Percentiles rank a stretch among this genome's conserved stretches.
phyloP scores from a whole-genome alignment of 2,329 filamentous ascomycete species.

The Cladorrhinum sp. region DNA sequence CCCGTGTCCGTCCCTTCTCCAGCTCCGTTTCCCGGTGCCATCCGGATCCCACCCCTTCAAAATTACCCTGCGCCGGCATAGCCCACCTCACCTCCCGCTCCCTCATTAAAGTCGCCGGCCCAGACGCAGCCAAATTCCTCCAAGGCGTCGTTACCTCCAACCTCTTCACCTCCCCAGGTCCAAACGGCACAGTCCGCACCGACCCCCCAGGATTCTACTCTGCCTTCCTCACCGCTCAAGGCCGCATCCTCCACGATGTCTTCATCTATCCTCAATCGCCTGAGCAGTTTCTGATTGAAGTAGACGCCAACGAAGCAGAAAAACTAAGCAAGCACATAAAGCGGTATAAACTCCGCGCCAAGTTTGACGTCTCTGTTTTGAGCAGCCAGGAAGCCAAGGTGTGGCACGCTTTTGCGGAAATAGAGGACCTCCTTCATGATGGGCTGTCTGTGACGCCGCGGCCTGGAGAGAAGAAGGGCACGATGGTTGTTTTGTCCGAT shows the following conservation, averaged over 20 bases:
- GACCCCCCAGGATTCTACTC: conserved; percentile 62
- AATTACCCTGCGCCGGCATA: conserved; percentile 44
- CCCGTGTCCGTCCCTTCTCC: conserved; percentile 22
- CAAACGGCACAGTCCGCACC: conserved; percentile 30
- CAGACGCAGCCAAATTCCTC: conserved; percentile 78
- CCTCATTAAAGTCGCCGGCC: conserved; percentile 74
- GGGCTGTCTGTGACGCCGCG: background rate
- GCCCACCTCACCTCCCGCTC: conserved; percentile 67
- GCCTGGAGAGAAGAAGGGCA: background rate
- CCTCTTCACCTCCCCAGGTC: conserved; percentile 45
- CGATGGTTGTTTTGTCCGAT: conserved; percentile 46
- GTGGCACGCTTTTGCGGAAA: conserved; percentile 62
- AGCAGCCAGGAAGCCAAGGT: conserved; percentile 62
- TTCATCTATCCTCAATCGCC: conserved; percentile 71
- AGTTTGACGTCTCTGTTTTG: conserved; percentile 66
- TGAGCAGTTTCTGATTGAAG: conserved; percentile 72
- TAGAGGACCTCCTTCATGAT: background rate
- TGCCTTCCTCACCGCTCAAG: conserved; percentile 81
- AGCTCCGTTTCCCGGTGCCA: conserved; percentile 17
- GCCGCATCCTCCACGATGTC: conserved; percentile 81
- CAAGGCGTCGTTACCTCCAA: conserved; percentile 83
- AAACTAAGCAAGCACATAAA: conserved; percentile 69
- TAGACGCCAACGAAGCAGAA: conserved; percentile 65
- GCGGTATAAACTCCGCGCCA: conserved; percentile 81
- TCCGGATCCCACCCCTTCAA: conserved; percentile 35